Conservation (phyloP, 352 stramenopile species). For the Blastocystis sp. region DNA sequence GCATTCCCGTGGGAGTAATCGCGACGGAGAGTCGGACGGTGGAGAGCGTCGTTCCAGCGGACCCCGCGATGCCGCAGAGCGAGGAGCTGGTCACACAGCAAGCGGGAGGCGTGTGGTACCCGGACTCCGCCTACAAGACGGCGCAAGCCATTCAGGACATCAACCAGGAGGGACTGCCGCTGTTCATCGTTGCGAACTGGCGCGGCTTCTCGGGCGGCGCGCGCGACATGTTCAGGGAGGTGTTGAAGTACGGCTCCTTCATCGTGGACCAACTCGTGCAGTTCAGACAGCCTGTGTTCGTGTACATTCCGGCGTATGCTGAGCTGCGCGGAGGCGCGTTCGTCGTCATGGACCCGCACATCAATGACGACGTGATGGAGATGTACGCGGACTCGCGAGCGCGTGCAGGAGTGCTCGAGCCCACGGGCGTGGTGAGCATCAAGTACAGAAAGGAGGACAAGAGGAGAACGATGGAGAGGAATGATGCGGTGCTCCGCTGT, state of each 20-base stretch:
- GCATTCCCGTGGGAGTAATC: conserved; percentile 97
- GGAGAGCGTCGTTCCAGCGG: conserved; percentile 93
- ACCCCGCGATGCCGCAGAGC: conserved; percentile 93
- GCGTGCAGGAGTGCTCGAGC: conserved; percentile 96
- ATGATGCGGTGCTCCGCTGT: conserved; percentile 87
- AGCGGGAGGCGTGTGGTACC: conserved; percentile 99
- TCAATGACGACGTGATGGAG: conserved; percentile 99
- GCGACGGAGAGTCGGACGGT: conserved; percentile 96
- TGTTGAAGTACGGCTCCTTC: conserved; percentile 99
- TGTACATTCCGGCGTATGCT: conserved; percentile 98
- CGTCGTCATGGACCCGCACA: conserved; percentile 98
- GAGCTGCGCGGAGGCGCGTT: conserved; percentile 97
- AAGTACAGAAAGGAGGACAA: conserved; percentile 99
- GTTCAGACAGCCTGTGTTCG: conserved; percentile 98
- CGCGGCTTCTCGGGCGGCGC: conserved; percentile 98
- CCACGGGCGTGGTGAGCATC: conserved; percentile 94
- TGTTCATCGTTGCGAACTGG: conserved; percentile 99
- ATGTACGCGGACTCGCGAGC: conserved; percentile 95
- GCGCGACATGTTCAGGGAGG: conserved; percentile 99
- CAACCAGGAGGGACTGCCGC: conserved; percentile 94
- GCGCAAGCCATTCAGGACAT: conserved; percentile 99
- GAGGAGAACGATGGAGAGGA: conserved; percentile 91
- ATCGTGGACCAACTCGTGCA: conserved; percentile 99
- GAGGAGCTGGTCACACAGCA: conserved; percentile 95
- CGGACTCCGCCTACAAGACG: conserved; percentile 99